phyloP scores from a whole-genome alignment of 192 early-diverging fungal species.

The Dissophora ornata region DNA sequence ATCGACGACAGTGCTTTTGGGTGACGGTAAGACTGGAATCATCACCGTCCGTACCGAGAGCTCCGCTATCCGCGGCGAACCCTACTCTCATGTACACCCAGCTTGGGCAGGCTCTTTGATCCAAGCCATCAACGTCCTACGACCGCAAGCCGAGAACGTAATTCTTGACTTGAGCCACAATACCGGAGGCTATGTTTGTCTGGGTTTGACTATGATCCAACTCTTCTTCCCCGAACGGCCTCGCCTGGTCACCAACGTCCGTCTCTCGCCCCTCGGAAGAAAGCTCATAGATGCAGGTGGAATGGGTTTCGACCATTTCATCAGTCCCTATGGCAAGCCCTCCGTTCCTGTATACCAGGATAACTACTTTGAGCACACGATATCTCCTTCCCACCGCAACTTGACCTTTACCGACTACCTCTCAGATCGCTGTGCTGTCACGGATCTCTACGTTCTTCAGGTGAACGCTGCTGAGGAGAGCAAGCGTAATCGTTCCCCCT shows the following conservation, averaged over 20 bases:
- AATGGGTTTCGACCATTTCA: constrained; percentile 18
- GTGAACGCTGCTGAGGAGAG: constrained; percentile 18
- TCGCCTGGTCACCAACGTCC: constrained; percentile 28
- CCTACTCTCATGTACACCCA: constrained; percentile 19
- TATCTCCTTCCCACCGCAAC: constrained; percentile 14
- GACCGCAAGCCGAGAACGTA: constrained; percentile 26
- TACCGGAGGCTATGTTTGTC: constrained; percentile 27
- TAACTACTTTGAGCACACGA: neutral
- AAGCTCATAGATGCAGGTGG: constrained; percentile 16
- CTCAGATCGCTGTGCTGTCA: constrained; percentile 23
- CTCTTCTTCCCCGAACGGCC: constrained; percentile 35
- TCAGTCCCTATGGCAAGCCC: constrained; percentile 25
- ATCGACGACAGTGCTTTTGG: constrained; percentile 17
- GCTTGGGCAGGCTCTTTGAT: constrained; percentile 23
- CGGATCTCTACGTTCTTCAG: constrained; percentile 6
- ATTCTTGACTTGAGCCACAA: constrained; percentile 43
- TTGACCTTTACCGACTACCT: constrained; percentile 23
- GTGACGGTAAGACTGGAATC: constrained; percentile 29
- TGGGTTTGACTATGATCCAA: constrained; percentile 24
- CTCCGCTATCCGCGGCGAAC: constrained; percentile 5
- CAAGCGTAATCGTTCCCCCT: neutral
- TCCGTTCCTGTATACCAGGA: neutral
- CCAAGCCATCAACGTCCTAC: constrained; percentile 20
- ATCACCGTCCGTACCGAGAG: constrained; percentile 35
- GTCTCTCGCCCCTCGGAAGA: constrained; percentile 9